Base-by-base conservation (phyloP, 495 filamentous ascomycete genomes). In the Stereocaulon alpinum region DNA sequence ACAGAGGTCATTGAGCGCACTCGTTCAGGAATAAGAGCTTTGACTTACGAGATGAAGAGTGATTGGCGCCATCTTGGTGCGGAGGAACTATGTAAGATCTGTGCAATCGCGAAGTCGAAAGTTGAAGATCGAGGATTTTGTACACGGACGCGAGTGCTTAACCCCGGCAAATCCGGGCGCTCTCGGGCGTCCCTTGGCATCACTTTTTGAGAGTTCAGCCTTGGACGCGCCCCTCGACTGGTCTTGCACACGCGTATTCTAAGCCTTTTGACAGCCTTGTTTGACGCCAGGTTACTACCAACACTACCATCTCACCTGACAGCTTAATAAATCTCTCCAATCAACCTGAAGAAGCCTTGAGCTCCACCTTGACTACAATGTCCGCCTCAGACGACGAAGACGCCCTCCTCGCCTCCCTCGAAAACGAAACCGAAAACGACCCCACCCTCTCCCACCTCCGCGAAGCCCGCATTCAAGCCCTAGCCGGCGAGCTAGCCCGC, bases 401-500 rank as follows among this genome's bases (percentile, higher is more conserved):
- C 67, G 84, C 82, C 34, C 78, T 91, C 41, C 80, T 91, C 65
- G 79, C 79, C 40, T 75, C 79, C 52, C 81, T 91, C 37, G 87
- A 89, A 72, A 73, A 76, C 55, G 81, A 85, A 70, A 70, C 80
- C 61, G 78, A 85, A 55, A 61, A 52, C 45, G 62, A 64, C 56
- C 67, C 69, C 11, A 71, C 73, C 34, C 62, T 83, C n/a, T 75
- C 80, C 59, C 74, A 74, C 55, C 86, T 88, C 72, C 83, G 87
- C 56, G 84, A 85, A 67, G 76, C 81, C 52, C 80, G 87, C 34
- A 78, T 89, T 56, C 79, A 88, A 63, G 84, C 89, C 69, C 76
- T 91, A 4, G 82, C 86, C 66, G 73, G 80, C 41, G 85, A 88
- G 65, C 78, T 82, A 61, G 67, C 73, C 6, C 70, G 74, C 9